Conservation (phyloP, 371 early-diverging fungal species). For the Mucor racemosus region DNA sequence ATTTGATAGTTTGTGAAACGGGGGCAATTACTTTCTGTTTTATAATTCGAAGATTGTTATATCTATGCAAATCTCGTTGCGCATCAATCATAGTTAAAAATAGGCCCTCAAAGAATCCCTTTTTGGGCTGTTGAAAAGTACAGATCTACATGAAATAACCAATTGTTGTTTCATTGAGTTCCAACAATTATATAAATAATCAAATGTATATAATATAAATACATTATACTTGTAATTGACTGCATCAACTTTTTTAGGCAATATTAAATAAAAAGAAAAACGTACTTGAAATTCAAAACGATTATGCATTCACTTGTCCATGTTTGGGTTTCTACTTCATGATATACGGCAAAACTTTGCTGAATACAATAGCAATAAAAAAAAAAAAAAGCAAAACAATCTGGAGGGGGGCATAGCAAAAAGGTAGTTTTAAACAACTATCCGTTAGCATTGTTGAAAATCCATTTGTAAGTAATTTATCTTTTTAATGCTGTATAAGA, state of each 20-base stretch:
- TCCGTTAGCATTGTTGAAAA: too few species aligned
- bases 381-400: too few species aligned
- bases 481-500: too few species aligned
- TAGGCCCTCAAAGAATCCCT: too few species aligned
- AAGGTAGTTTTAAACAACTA: too few species aligned
- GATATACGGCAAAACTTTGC: too few species aligned
- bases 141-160: neutral
- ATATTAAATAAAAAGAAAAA: neutral
- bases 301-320: neutral
- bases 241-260: neutral
- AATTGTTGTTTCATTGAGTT: slow-evolving; percentile 1
- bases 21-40: neutral
- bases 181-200: neutral
- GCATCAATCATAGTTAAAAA: neutral
- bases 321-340: too few species aligned
- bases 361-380: too few species aligned
- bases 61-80: neutral
- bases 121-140: neutral
- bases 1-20: neutral
- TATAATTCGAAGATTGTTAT: neutral
- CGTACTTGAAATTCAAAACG: too few species aligned
- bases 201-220: neutral
- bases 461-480: too few species aligned
- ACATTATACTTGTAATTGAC: neutral
- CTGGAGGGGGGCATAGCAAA: too few species aligned